Conservation (phyloP, 257 asterid genomes). For the Solanum ossicruentum region DNA sequence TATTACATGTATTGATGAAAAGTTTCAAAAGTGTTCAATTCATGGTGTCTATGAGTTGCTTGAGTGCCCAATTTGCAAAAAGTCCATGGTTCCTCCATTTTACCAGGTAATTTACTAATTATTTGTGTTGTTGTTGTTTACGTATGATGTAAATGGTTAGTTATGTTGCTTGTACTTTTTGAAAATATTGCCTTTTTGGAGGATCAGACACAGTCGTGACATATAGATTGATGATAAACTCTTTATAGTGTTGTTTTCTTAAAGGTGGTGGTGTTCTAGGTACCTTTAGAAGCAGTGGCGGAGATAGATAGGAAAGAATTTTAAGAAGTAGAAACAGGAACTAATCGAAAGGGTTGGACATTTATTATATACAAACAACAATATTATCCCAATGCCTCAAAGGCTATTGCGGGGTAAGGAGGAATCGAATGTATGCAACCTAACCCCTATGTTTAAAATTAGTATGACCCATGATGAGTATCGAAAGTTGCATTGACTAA, state of each 20-base stretch:
- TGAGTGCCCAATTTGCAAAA: conserved; percentile 58
- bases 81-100: conserved; percentile 69
- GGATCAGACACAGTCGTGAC: too few relatives aligned
- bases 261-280: not conserved
- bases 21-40: conserved; percentile 20
- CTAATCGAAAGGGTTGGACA: too few relatives aligned
- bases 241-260: not conserved
- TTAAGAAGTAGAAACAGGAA: too few relatives aligned
- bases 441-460: too few relatives aligned
- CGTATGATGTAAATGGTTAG: not conserved
- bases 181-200: not conserved
- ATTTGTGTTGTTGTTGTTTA: not conserved
- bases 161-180: not conserved
- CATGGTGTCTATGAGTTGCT: conserved; percentile 64
- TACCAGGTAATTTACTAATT: conserved; percentile 42
- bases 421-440: too few relatives aligned
- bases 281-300: too few relatives aligned
- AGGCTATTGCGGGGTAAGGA: too few relatives aligned
- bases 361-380: too few relatives aligned
- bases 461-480: too few relatives aligned
- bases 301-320: too few relatives aligned
- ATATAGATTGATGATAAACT: not conserved
- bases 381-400: too few relatives aligned
- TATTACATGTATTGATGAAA: conserved; percentile 17
- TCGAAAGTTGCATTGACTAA: too few relatives aligned